Base-by-base conservation (phyloP, 805 yeast species). In the Metschnikowia hibisci region DNA sequence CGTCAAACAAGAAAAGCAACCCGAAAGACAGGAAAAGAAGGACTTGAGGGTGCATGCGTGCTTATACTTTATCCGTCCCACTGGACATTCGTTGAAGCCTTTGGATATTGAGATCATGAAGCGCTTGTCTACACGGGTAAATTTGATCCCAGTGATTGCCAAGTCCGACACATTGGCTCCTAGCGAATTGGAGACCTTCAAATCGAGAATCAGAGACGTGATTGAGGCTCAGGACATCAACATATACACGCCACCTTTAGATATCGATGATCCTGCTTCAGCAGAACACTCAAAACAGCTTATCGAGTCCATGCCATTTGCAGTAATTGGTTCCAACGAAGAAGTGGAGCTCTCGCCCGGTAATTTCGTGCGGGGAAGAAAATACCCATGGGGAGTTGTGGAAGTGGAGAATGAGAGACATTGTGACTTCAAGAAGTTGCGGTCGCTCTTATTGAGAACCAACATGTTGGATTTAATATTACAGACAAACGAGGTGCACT, bases 1-100 rank as follows among this genome's bases (percentile, higher is more conserved):
- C 62, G 84, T 89, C 91, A 85, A 85, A 62, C 96, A 87, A 63
- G 96, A 89, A 61, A 93, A 88, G 60, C 98, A 90, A 67, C 98
- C 98, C 27, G 64, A 62, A 40, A 80, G 98, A 64, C 46, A 42
- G 2, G 66, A 66, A 32, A 78, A 74, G 58, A 84, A 82, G 54
- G 97, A 90, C 66, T 69, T 87, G 51, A 78, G 97, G 57, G 96
- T 90, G 28, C 96, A 90, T 58, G 95, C 89, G 2, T 87, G 95
- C 62, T 68, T 90, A 35, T 90, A 89, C 67, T 89, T 90, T 61
- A 84, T 90, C 51, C 81, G 91, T 60, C 97, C 97, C 34, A 85
- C 95, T 1, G 95, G 95, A 15, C 95, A 87, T 60, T 80, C 89
- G 30, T 73, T 90, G 55, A 83, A 84, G 60, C 95, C 96, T 6